phyloP scores from a whole-genome alignment of 352 stramenopile genomes.

The Phytophthora uliginosa region DNA sequence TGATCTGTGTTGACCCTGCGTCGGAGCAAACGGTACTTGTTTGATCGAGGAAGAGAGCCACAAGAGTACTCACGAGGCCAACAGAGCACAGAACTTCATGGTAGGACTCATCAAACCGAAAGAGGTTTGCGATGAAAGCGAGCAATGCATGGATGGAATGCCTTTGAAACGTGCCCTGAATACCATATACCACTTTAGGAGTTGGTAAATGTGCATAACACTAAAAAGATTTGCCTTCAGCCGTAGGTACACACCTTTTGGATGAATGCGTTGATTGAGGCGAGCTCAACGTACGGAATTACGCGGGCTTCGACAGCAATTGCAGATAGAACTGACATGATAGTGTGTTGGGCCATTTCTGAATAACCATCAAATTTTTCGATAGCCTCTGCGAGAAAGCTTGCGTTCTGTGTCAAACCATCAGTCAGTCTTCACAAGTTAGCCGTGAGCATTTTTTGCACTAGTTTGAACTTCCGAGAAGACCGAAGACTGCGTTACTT shows the following conservation, averaged over 20 bases:
- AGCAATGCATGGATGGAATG: conserved; percentile 50
- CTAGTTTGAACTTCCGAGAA: background rate
- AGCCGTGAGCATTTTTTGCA: conserved; percentile 2
- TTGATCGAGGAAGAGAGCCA: conserved; percentile 57
- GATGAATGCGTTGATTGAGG: conserved; percentile 45
- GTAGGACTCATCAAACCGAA: conserved; percentile 61
- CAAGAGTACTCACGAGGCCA: conserved; percentile 49
- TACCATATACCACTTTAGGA: conserved; percentile 23
- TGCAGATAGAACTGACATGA: conserved; percentile 65
- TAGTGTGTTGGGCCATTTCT: conserved; percentile 57
- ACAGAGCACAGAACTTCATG: conserved; percentile 45
- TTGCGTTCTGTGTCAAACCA: conserved; percentile 45
- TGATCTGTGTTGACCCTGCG: conserved; percentile 48
- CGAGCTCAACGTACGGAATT: conserved; percentile 63
- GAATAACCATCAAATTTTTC: conserved; percentile 52
- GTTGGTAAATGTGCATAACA: conserved; percentile 8
- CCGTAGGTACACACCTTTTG: conserved; percentile 26
- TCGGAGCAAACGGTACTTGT: conserved; percentile 37
- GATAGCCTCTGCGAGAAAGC: conserved; percentile 50
- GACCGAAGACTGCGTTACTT: conserved; percentile 21
- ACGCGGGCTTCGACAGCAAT: conserved; percentile 68
- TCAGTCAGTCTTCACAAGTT: background rate
- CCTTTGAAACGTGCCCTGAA: conserved; percentile 27
- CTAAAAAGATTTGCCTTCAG: background rate
- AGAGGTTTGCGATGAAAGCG: conserved; percentile 46